Percentiles rank a stretch among this genome's conserved stretches.
phyloP scores from a whole-genome alignment of 1,139 yeast species.

The Lodderomyces orthopsilosis region DNA sequence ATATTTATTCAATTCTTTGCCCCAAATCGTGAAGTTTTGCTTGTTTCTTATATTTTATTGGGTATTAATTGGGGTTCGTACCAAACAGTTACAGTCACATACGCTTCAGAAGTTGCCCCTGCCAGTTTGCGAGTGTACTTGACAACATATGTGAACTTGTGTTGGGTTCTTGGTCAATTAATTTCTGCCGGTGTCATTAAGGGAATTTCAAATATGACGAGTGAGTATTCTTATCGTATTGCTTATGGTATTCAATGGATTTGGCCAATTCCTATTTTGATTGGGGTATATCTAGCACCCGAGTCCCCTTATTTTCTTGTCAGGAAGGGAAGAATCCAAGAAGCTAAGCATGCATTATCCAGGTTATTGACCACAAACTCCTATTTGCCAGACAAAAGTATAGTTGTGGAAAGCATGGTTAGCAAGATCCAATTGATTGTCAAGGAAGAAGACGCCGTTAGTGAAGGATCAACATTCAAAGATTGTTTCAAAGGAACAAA shows the following conservation, averaged over 20 bases:
- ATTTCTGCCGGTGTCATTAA: slow-evolving; percentile 46
- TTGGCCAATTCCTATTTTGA: slow-evolving; percentile 52
- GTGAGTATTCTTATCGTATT: slow-evolving; percentile 32
- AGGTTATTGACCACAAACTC: slow-evolving; percentile 34
- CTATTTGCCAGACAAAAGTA: slow-evolving; percentile 32
- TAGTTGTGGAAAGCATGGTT: slow-evolving; percentile 40
- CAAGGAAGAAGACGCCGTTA: slow-evolving; percentile 39
- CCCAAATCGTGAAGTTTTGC: slow-evolving; percentile 33
- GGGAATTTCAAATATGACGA: slow-evolving; percentile 29
- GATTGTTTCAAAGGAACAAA: slow-evolving; percentile 54
- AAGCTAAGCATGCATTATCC: slow-evolving; percentile 34
- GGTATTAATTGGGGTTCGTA: slow-evolving; percentile 56
- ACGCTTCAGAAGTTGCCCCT: slow-evolving; percentile 54
- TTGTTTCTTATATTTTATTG: slow-evolving; percentile 44
- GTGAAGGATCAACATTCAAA: slow-evolving; percentile 30
- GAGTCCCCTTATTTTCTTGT: slow-evolving; percentile 47
- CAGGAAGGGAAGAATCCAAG: slow-evolving; percentile 29
- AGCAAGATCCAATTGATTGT: slow-evolving; percentile 43
- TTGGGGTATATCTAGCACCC: slow-evolving; percentile 38
- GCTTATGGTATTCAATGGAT: slow-evolving; percentile 54
- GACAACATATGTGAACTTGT: slow-evolving; percentile 45
- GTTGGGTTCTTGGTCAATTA: slow-evolving; percentile 53
- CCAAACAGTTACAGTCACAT: slow-evolving; percentile 47
- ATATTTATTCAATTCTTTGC: slow-evolving; percentile 52
- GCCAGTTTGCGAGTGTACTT: slow-evolving; percentile 46